Conservation (phyloP, 805 yeast species). For the Tetrapisispora taiwanensis region DNA sequence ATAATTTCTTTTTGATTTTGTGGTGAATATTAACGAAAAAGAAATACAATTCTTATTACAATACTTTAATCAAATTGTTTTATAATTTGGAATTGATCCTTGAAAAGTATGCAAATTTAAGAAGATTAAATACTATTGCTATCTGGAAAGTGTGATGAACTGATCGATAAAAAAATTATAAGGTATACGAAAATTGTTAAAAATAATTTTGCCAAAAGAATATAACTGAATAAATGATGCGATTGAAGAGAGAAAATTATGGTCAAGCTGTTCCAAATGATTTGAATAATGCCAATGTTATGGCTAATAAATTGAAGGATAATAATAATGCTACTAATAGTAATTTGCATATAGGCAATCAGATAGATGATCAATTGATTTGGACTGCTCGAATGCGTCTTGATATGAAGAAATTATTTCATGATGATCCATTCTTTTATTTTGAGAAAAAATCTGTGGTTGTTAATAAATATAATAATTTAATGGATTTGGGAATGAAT, state of each 20-base stretch:
- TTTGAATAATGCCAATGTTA: neutral
- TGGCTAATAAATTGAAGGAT: neutral
- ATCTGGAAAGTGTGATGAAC: neutral
- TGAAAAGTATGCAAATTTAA: too few species aligned
- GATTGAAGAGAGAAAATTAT: neutral
- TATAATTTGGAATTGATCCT: too few species aligned
- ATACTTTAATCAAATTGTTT: too few species aligned
- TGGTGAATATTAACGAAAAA: neutral
- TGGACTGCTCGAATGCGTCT: constrained; percentile 22
- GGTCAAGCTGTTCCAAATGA: neutral
- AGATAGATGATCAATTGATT: constrained; percentile 15
- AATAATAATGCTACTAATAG: neutral
- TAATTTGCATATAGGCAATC: neutral
- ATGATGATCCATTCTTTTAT: constrained; percentile 22
- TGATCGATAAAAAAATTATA: neutral
- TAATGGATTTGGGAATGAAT: neutral
- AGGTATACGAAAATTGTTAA: too few species aligned
- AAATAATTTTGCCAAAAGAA: too few species aligned
- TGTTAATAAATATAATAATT: neutral
- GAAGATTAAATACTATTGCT: too few species aligned
- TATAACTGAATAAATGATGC: neutral
- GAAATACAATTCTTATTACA: neutral
- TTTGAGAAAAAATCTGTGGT: constrained; percentile 11
- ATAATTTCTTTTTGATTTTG: too few species aligned
- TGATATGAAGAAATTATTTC: constrained; percentile 22